Evolutionary conservation across 768 basidiomycete genomes (phyloP), one percentile per base, ranked within the genome.

Genomic region (Saitozyma sp.): DNA sequence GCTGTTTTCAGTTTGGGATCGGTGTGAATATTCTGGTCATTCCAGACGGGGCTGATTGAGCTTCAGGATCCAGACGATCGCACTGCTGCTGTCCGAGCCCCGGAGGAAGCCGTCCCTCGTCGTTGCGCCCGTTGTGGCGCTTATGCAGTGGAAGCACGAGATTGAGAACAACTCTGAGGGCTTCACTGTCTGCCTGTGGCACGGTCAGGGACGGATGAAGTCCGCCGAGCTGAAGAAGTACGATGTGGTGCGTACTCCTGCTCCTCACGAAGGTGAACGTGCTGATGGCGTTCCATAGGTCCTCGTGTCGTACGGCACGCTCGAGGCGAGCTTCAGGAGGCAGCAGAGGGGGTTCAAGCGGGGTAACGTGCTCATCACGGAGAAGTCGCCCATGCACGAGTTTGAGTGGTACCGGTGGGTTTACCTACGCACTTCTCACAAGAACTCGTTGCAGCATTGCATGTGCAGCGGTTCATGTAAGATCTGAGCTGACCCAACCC

Each of bases 341-440:
- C 92, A 99, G 77, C 86, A 92, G 66, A 87, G 84, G 43, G 96
- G 96, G 2, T 97, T 95, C 82, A 91, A 91, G 80, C 85, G 89
- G 50, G 89, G 90, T 71, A 89, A 88, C 43, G 78, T 83, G 62
- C 86, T 95, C 46, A 82, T 98, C 70, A 96, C 89, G 76, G 92
- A 97, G 78, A 87, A 86, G 68, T 94, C 91, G 1, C 87, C 89
- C 0, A 70, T 97, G 60, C 96, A 99, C 76, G 81, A 83, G 59
- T 84, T 96, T 67, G 80, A 88, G 54, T 99, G 96, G 95, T 86
- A 88, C 62, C 82, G 92, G 62, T 79, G 41, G 66, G 75, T 10
- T 39, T 19, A 37, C 19, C 40, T 17, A 5, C 29, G 29, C 29
- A 29, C 5, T 2, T 2, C 29, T 29, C 5, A 5, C 29, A 5